Evolutionary conservation across 2,329 filamentous ascomycete species (phyloP).

Genomic region (Xylariaceae sp.): DNA sequence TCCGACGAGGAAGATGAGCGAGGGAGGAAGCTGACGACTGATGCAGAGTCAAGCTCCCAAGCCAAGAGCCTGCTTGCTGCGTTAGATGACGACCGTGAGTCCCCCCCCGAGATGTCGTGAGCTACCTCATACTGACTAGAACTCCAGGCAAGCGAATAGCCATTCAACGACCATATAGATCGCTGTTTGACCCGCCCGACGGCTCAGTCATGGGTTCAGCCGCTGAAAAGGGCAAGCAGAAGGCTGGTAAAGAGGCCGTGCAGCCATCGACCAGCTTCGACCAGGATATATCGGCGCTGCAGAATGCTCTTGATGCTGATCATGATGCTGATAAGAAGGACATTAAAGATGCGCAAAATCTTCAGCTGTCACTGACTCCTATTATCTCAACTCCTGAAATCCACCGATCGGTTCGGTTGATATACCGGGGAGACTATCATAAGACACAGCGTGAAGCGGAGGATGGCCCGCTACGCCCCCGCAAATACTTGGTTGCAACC

Average conservation of each 20-base stretch:
- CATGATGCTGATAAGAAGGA: constrained; percentile 78
- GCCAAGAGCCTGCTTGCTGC: constrained; percentile 59
- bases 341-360: constrained; percentile 78
- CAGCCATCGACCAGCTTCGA: constrained; percentile 86
- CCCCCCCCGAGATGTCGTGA: background rate
- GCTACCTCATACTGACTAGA: constrained; percentile 15
- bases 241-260: constrained; percentile 42
- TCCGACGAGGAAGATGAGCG: constrained; percentile 62
- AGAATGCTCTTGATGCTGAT: constrained; percentile 67
- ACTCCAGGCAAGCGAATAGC: constrained; percentile 43
- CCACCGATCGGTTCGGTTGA: constrained; percentile 78
- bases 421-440: constrained; percentile 79
- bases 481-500: constrained; percentile 92
- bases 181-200: constrained; percentile 57
- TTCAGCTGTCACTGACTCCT: constrained; percentile 72
- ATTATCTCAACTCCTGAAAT: constrained; percentile 68
- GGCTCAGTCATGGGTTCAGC: constrained; percentile 57
- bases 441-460: constrained; percentile 71
- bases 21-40: constrained; percentile 49
- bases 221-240: constrained; percentile 52
- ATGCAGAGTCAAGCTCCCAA: constrained; percentile 35
- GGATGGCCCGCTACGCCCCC: constrained; percentile 67
- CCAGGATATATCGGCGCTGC: constrained; percentile 45
- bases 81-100: constrained; percentile 71
- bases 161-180: constrained; percentile 51